Evolutionary conservation across 2,329 filamentous ascomycete species (phyloP).

Genomic region (Monascus ruber): DNA sequence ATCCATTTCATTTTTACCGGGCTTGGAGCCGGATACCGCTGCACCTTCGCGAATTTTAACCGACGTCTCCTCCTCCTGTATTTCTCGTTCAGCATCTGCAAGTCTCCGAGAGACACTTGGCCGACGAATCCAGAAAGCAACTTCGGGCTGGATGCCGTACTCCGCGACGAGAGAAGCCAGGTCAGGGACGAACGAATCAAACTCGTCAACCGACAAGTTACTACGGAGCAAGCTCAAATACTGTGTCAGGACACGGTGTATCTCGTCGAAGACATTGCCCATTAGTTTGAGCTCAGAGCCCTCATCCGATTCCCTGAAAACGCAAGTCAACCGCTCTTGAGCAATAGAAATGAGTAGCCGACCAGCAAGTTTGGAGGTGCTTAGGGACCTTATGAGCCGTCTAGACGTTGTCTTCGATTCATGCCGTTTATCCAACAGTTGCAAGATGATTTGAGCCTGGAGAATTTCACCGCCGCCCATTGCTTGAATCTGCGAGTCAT

Average conservation of each 20-base stretch:
- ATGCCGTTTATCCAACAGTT: conserved; percentile 71
- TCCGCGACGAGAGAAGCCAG: conserved; percentile 62
- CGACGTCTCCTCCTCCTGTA: conserved; percentile 16
- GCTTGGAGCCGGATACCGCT: conserved; percentile 12
- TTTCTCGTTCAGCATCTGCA: conserved; percentile 26
- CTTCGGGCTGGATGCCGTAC: conserved; percentile 65
- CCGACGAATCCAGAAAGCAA: conserved; percentile 78
- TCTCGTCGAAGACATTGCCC: conserved; percentile 79
- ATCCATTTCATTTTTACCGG: conserved; percentile 25
- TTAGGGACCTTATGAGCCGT: conserved; percentile 67
- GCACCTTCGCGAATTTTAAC: conserved; percentile 15
- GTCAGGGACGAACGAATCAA: conserved; percentile 65
- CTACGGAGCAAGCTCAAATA: conserved; percentile 81
- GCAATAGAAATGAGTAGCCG: conserved; percentile 82
- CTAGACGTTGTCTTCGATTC: conserved; percentile 63
- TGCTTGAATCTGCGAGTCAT: conserved; percentile 72
- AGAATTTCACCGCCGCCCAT: conserved; percentile 79
- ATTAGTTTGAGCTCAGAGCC: conserved; percentile 80
- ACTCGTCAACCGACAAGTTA: conserved; percentile 64
- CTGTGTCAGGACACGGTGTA: conserved; percentile 72
- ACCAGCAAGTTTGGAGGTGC: conserved; percentile 65
- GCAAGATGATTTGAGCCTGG: conserved; percentile 66
- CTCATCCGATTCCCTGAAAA: conserved; percentile 55
- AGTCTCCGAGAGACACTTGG: conserved; percentile 60
- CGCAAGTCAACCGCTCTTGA: conserved; percentile 78